Conservation (phyloP, 306 rosid species). For the Nissolia schottii region DNA sequence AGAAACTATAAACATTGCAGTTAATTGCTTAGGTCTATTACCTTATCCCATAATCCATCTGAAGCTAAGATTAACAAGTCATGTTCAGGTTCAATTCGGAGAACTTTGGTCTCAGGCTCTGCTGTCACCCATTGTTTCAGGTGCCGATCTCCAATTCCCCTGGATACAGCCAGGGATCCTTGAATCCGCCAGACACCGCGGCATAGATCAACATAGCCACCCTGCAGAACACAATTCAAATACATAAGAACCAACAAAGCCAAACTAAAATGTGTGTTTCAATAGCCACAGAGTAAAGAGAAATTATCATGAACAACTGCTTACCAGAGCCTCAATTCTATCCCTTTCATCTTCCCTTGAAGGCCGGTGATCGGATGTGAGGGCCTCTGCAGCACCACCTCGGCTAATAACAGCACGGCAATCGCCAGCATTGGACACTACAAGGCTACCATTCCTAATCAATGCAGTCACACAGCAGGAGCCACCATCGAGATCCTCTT, state of each 20-base stretch:
- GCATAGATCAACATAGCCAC: conserved; percentile 89
- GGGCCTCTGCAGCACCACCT: conserved; percentile 70
- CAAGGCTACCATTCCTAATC: conserved; percentile 65
- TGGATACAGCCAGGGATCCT: conserved; percentile 85
- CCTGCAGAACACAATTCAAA: conserved; percentile 46
- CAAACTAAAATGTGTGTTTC: not conserved
- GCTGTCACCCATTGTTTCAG: conserved; percentile 81
- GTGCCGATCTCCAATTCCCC: conserved; percentile 81
- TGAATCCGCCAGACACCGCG: conserved; percentile 90
- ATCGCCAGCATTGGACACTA: conserved; percentile 85
- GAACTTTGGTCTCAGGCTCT: conserved; percentile 77
- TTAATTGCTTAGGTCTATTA: conserved; percentile 23
- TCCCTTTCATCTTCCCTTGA: conserved; percentile 75
- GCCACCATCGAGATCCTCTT: conserved; percentile 68
- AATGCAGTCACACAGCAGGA: conserved; percentile 86
- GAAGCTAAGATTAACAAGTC: conserved; percentile 92
- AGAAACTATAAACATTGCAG: not conserved
- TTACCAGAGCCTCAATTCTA: conserved; percentile 72
- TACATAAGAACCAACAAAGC: not conserved
- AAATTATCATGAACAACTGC: conserved; percentile 3
- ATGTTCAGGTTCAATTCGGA: conserved; percentile 58
- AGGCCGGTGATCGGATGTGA: conserved; percentile 89
- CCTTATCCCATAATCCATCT: conserved; percentile 98
- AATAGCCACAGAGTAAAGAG: not conserved
- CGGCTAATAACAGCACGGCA: conserved; percentile 94